Percentiles rank a stretch among this genome's conserved stretches.
These are phyloP conservation scores for Ambrosiella xylebori DNA, from an alignment of 2,329 filamentous ascomycete species.

Conservation along the genomic window DNA sequence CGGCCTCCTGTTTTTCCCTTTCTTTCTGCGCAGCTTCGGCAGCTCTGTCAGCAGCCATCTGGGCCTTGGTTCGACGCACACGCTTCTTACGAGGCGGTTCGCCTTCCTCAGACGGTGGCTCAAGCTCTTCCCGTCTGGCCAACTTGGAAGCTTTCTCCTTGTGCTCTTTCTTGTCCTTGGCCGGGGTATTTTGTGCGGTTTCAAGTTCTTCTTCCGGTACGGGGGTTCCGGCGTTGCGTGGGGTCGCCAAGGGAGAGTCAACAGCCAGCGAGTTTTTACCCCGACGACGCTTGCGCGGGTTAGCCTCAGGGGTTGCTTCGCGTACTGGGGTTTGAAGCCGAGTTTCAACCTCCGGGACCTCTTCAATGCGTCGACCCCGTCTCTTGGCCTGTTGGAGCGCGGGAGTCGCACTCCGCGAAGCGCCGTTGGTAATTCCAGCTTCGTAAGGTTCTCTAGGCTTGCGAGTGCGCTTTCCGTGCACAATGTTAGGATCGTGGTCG, in stretches of 20 bases:
- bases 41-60: conserved; percentile 10
- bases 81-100: conserved; percentile 21
- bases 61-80: conserved; percentile 5
- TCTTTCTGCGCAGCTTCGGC: conserved; percentile 4
- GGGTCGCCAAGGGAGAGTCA: not conserved
- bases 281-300: conserved; percentile 10
- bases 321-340: conserved; percentile 19
- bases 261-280: conserved; percentile 5
- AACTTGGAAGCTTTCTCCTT: conserved; percentile 1
- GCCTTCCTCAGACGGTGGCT: conserved; percentile 19
- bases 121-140: conserved; percentile 1
- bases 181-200: conserved; percentile 27
- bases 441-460: conserved; percentile 35
- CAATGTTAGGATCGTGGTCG: conserved; percentile 29
- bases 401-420: conserved; percentile 36
- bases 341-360: conserved; percentile 16
- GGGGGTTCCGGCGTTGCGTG: not conserved
- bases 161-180: conserved; percentile 14
- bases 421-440: conserved; percentile 24
- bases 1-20: not conserved
- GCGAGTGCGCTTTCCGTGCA: conserved; percentile 35
- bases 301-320: conserved; percentile 3
- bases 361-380: conserved; percentile 20
- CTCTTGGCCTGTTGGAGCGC: conserved; percentile 17
- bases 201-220: conserved; percentile 19